Evolutionary conservation across 1,284 basidiomycete genomes (phyloP).

Genomic region (Quambalaria eucalypti): DNA sequence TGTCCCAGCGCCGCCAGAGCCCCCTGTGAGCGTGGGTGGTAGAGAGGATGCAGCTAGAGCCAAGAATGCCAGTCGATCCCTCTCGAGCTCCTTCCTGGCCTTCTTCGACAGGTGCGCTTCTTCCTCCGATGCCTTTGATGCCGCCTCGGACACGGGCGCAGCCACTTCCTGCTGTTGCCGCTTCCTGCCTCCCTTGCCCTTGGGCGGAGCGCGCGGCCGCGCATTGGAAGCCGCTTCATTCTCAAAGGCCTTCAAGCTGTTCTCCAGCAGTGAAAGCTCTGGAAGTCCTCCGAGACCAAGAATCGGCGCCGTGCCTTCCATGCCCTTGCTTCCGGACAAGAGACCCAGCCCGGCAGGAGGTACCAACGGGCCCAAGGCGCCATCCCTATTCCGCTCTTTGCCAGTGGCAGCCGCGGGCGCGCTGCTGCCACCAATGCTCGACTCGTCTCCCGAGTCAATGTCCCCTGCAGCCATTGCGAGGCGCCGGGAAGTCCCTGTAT

Average conservation of each 20-base stretch:
- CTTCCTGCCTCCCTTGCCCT: not conserved
- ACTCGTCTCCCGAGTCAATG: constrained; percentile 2
- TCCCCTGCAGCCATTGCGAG: not conserved
- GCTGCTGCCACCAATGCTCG: not conserved
- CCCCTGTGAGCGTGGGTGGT: not conserved
- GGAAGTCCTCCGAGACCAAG: not conserved
- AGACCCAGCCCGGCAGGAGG: not conserved
- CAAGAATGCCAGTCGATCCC: not conserved
- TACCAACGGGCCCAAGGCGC: not conserved
- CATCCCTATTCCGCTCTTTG: constrained; percentile 2
- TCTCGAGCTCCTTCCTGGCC: not conserved
- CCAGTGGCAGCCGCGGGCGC: not conserved
- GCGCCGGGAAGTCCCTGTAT: constrained; percentile 3
- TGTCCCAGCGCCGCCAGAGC: not conserved
- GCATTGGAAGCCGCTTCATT: too few species aligned
- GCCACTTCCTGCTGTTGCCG: not conserved
- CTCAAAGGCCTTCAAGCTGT: not conserved
- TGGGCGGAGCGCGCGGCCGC: not conserved
- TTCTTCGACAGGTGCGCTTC: not conserved
- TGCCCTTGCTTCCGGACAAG: not conserved
- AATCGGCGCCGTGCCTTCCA: not conserved
- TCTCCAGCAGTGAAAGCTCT: not conserved
- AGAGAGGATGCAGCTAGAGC: not conserved
- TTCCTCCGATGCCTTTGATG: too few species aligned
- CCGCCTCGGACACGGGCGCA: not conserved